These are phyloP conservation scores for Yarrowia bubula DNA, from an alignment of 805 yeast species.

Conservation along the genomic window DNA sequence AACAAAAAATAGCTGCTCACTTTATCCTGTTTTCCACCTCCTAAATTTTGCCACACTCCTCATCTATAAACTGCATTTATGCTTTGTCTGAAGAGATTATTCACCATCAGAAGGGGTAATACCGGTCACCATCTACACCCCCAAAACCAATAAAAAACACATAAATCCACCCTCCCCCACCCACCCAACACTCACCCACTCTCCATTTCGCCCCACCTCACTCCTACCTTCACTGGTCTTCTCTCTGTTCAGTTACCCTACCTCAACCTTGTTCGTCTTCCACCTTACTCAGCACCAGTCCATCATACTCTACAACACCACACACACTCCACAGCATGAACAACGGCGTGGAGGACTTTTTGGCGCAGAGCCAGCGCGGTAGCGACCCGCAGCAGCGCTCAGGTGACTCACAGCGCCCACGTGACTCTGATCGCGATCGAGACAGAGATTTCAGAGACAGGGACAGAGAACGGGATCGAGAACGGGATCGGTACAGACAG, in stretches of 20 bases:
- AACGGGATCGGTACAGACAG: background rate
- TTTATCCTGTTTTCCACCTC: too few relatives aligned
- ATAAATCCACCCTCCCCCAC: too few relatives aligned
- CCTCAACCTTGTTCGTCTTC: background rate
- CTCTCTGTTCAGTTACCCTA: background rate
- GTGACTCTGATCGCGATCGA: background rate
- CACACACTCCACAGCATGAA: background rate
- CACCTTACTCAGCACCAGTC: background rate
- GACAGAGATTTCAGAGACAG: conserved; percentile 7
- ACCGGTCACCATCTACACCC: too few relatives aligned
- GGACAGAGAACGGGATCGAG: conserved; percentile 1
- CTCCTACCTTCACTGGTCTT: too few relatives aligned
- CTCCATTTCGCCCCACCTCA: too few relatives aligned
- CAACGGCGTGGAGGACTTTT: conserved; percentile 26
- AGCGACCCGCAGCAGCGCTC: background rate
- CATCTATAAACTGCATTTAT: too few relatives aligned
- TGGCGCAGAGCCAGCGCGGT: conserved; percentile 16
- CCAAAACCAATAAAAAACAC: too few relatives aligned
- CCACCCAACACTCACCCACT: background rate
- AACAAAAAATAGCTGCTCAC: too few relatives aligned
- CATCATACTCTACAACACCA: background rate
- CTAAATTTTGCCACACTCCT: too few relatives aligned
- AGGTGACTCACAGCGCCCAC: background rate
- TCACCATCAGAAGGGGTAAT: too few relatives aligned
- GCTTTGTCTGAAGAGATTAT: too few relatives aligned